These are phyloP conservation scores for Mortierella sp. DNA, from an alignment of 371 early-diverging fungal species.

Conservation along the genomic window DNA sequence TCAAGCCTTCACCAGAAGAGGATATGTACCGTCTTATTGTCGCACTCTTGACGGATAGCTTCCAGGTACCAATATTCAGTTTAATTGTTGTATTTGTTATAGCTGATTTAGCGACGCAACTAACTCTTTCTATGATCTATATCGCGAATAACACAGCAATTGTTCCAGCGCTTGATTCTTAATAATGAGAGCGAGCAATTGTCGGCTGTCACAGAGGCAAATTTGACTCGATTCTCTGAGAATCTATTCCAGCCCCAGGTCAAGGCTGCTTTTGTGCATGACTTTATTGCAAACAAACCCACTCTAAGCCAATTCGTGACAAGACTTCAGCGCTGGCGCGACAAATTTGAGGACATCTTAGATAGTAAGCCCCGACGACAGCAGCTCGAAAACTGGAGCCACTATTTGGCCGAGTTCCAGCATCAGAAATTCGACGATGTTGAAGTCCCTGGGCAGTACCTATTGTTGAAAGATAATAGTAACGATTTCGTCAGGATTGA, in stretches of 20 bases:
- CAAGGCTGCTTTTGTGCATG: conserved; percentile 87
- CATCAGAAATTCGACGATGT: conserved; percentile 98
- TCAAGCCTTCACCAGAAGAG: conserved; percentile 95
- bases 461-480: conserved; percentile 83
- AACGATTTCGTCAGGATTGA: conserved; percentile 96
- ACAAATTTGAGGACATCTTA: conserved; percentile 88
- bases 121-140: background rate
- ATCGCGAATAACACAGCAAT: conserved; percentile 60
- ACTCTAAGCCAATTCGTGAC: conserved; percentile 86
- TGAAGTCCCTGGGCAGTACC: conserved; percentile 98
- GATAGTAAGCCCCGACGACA: conserved; percentile 85
- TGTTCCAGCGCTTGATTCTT: conserved; percentile 71
- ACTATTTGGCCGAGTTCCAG: conserved; percentile 97
- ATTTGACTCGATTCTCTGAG: conserved; percentile 87
- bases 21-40: conserved; percentile 95
- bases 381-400: conserved; percentile 87
- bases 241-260: conserved; percentile 76
- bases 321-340: conserved; percentile 87
- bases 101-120: too few relatives aligned
- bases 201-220: conserved; percentile 82
- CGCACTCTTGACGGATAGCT: conserved; percentile 89
- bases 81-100: background rate
- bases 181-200: conserved; percentile 75
- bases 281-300: conserved; percentile 88
- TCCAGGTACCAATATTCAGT: conserved; percentile 72